Percentiles rank a stretch among this genome's conserved stretches.
Conservation (phyloP, 2,329 filamentous ascomycete genomes). For the Magnaporthiopsis rhizophila region DNA sequence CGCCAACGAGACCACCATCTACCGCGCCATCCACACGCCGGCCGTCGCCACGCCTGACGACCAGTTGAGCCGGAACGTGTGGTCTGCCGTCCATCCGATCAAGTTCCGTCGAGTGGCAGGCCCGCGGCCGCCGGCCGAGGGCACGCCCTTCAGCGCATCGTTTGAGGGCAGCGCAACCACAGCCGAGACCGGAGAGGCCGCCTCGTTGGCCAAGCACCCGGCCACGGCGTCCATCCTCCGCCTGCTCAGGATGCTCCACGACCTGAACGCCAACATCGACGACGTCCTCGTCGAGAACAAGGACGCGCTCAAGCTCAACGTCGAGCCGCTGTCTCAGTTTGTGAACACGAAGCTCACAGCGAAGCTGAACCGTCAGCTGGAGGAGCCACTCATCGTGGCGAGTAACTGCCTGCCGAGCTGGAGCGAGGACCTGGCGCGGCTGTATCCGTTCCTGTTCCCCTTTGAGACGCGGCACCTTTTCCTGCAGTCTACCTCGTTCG, state of each 20-base stretch:
- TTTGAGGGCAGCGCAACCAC: conserved; percentile 30
- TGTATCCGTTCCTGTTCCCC: conserved; percentile 95
- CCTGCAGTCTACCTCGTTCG: conserved; percentile 95
- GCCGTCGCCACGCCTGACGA: conserved; percentile 45
- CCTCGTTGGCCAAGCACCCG: conserved; percentile 74
- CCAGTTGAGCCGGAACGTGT: conserved; percentile 66
- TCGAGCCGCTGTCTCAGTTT: conserved; percentile 84
- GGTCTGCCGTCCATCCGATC: conserved; percentile 84
- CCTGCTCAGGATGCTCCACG: conserved; percentile 82
- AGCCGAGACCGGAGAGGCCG: conserved; percentile 45
- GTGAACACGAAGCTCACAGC: conserved; percentile 98
- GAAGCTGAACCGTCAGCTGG: conserved; percentile 91
- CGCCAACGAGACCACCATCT: conserved; percentile 88
- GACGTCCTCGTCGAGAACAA: conserved; percentile 79
- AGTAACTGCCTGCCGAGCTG: conserved; percentile 93
- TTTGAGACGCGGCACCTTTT: conserved; percentile 97
- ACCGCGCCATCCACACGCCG: conserved; percentile 77
- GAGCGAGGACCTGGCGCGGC: conserved; percentile 88
- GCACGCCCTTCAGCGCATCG: conserved; percentile 50
- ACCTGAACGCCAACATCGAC: conserved; percentile 86
- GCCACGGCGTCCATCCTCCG: conserved; percentile 81
- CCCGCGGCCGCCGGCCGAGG: conserved; percentile 63
- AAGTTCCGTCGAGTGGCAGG: conserved; percentile 84
- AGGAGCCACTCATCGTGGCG: conserved; percentile 93
- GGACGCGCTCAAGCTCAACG: conserved; percentile 59